Conservation (phyloP, 1,139 yeast species). For the Oligophagozyma castellii region DNA sequence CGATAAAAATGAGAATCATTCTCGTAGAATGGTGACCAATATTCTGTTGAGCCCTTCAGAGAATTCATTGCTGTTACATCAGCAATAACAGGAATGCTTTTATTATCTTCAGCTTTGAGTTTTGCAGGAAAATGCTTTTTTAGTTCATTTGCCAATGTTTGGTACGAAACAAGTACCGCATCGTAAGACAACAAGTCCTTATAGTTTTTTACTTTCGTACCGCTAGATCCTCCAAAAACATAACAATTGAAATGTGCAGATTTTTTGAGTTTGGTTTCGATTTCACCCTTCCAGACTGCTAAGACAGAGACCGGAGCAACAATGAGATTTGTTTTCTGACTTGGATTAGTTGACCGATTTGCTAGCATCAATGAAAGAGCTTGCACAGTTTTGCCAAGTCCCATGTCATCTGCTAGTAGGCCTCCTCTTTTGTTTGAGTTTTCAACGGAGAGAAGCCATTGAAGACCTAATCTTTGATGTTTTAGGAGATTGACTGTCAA, state of each 20-base stretch:
- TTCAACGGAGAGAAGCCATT: conserved; percentile 68
- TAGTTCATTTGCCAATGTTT: conserved; percentile 54
- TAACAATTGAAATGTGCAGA: conserved; percentile 34
- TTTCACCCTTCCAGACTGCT: conserved; percentile 75
- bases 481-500: conserved; percentile 53
- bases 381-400: conserved; percentile 84
- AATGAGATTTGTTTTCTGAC: conserved; percentile 48
- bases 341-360: conserved; percentile 29
- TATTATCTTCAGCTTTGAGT: conserved; percentile 6
- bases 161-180: conserved; percentile 66
- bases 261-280: conserved; percentile 44
- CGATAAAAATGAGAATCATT: conserved; percentile 46
- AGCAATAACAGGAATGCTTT: conserved; percentile 30
- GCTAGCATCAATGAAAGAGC: conserved; percentile 56
- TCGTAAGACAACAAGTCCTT: conserved; percentile 43
- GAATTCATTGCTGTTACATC: conserved; percentile 23
- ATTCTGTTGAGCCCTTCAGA: conserved; percentile 24
- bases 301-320: conserved; percentile 78
- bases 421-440: conserved; percentile 56
- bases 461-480: conserved; percentile 77
- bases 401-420: conserved; percentile 88
- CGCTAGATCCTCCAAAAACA: conserved; percentile 44
- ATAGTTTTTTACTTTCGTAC: conserved; percentile 32
- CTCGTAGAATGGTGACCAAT: conserved; percentile 55
- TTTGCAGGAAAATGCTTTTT: conserved; percentile 38